Evolutionary conservation across 2,329 filamentous ascomycete species (phyloP).

Genomic region (Talaromyces sp.): DNA sequence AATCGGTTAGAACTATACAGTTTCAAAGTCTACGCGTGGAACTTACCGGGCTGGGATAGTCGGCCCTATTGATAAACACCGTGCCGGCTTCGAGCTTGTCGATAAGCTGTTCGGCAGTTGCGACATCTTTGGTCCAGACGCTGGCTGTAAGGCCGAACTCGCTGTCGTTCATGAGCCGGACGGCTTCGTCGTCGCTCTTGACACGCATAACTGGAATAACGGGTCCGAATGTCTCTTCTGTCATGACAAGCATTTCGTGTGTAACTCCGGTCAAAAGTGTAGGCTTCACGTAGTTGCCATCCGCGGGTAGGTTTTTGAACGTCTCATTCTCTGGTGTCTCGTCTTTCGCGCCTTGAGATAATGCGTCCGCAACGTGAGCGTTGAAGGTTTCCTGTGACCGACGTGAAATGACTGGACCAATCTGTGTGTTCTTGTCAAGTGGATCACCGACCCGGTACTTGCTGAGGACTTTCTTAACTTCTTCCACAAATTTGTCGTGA

Average conservation of each 20-base stretch:
- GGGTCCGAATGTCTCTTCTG: constrained; percentile 89
- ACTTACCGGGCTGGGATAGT: constrained; percentile 85
- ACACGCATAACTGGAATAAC: constrained; percentile 89
- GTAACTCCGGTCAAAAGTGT: constrained; percentile 74
- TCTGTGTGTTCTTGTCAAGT: constrained; percentile 67
- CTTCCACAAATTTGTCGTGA: constrained; percentile 74
- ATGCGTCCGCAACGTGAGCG: constrained; percentile 73
- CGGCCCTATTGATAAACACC: constrained; percentile 91
- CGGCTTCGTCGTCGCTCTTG: constrained; percentile 70
- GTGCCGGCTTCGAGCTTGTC: constrained; percentile 86
- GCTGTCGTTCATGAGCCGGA: constrained; percentile 87
- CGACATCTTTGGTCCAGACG: constrained; percentile 89
- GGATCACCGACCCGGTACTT: constrained; percentile 88
- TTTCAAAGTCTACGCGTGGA: neutral
- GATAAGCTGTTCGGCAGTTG: constrained; percentile 67
- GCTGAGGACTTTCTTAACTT: constrained; percentile 71
- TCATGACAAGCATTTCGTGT: constrained; percentile 85
- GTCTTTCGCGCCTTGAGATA: constrained; percentile 77
- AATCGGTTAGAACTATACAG: constrained; percentile 15
- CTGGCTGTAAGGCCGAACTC: constrained; percentile 93
- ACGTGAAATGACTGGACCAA: constrained; percentile 85
- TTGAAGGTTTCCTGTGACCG: constrained; percentile 70
- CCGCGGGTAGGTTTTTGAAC: constrained; percentile 65
- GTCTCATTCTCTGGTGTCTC: constrained; percentile 75
- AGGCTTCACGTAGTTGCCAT: constrained; percentile 84